phyloP scores from a whole-genome alignment of 352 stramenopile species.

The Phytophthora agathidicida region DNA sequence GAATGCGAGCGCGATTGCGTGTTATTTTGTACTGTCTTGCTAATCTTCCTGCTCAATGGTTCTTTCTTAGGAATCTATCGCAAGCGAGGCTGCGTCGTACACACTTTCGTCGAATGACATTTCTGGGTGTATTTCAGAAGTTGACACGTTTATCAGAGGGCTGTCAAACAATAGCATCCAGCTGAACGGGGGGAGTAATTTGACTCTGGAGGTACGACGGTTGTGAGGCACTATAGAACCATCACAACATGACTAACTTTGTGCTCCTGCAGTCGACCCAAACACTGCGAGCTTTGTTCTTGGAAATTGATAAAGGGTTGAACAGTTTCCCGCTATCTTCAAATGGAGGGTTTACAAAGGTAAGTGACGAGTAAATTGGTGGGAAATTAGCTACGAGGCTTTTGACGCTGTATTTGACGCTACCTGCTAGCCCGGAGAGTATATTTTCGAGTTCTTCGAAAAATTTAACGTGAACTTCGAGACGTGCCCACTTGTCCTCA shows the following conservation, averaged over 20 bases:
- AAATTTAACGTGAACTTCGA: slow-evolving; percentile 92
- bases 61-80: slow-evolving; percentile 76
- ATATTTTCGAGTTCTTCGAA: slow-evolving; percentile 93
- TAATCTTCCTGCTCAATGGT: slow-evolving; percentile 2
- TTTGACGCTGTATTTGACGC: slow-evolving; percentile 1
- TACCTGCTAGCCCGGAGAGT: slow-evolving; percentile 66
- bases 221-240: not conserved
- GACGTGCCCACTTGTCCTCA: slow-evolving; percentile 85
- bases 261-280: slow-evolving; percentile 60
- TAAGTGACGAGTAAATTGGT: slow-evolving; percentile 9
- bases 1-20: not conserved
- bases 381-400: not conserved
- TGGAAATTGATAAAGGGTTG: slow-evolving; percentile 87
- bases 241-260: slow-evolving; percentile 12
- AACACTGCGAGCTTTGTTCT: slow-evolving; percentile 79
- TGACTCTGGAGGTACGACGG: slow-evolving; percentile 64
- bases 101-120: slow-evolving; percentile 95
- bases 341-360: slow-evolving; percentile 84
- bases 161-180: slow-evolving; percentile 66
- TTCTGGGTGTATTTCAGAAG: slow-evolving; percentile 93
- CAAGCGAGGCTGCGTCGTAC: slow-evolving; percentile 96
- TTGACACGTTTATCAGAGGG: slow-evolving; percentile 86
- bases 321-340: slow-evolving; percentile 77
- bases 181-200: slow-evolving; percentile 49
- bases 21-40: not conserved